These are phyloP conservation scores for Verbena officinalis DNA, from an alignment of 257 asterid genomes.

Conservation along the genomic window DNA sequence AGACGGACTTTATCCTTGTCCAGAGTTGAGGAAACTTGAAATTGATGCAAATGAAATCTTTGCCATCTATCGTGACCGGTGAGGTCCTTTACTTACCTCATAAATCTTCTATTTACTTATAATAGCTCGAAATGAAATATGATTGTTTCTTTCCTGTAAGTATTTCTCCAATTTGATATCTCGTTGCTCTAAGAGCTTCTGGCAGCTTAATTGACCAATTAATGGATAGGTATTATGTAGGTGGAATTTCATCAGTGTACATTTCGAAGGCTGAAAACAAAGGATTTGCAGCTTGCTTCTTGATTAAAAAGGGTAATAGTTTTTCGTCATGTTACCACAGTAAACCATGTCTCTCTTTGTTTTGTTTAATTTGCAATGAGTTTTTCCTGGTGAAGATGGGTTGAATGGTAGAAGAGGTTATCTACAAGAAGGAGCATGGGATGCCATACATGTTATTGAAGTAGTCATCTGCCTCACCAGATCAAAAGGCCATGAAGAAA, in stretches of 20 bases:
- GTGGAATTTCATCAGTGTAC: conserved; percentile 94
- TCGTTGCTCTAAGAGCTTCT: conserved; percentile 33
- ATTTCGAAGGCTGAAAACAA: conserved; percentile 89
- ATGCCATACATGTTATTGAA: conserved; percentile 98
- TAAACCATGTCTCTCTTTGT: conserved; percentile 15
- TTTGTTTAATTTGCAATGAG: conserved; percentile 26
- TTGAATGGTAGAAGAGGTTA: conserved; percentile 90
- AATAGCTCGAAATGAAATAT: background rate
- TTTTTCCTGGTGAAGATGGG: conserved; percentile 65
- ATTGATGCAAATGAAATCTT: conserved; percentile 95
- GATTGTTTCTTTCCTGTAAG: background rate
- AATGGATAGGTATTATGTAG: conserved; percentile 91
- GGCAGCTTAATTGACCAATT: conserved; percentile 50
- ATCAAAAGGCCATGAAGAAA: background rate
- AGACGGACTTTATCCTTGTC: conserved; percentile 84
- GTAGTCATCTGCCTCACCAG: conserved; percentile 38
- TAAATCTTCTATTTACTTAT: conserved; percentile 41
- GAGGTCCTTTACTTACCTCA: conserved; percentile 86
- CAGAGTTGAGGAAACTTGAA: conserved; percentile 91
- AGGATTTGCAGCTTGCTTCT: conserved; percentile 90
- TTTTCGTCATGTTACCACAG: conserved; percentile 1
- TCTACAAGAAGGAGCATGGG: conserved; percentile 98
- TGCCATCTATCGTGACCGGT: conserved; percentile 98
- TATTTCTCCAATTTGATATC: background rate
- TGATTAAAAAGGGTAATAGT: conserved; percentile 80